These are phyloP conservation scores for Nannizzia gypsea DNA, from an alignment of 2,329 filamentous ascomycete genomes.

Conservation along the genomic window DNA sequence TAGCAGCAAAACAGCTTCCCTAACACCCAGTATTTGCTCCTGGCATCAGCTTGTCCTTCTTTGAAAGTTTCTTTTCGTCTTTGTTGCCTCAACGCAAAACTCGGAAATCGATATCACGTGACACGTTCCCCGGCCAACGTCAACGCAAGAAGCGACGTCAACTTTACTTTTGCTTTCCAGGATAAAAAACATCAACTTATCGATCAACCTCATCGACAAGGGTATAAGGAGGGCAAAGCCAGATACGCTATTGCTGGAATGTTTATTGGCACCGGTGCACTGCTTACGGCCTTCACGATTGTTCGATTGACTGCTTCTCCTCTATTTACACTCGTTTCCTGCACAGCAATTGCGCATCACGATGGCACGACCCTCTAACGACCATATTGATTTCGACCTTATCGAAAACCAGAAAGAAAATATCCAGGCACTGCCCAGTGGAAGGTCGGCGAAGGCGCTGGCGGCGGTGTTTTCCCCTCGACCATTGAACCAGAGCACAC, in stretches of 20 bases:
- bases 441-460: constrained; percentile 77
- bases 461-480: constrained; percentile 58
- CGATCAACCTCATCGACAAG: not conserved
- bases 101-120: not conserved
- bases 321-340: not conserved
- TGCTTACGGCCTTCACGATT: not conserved
- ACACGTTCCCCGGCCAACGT: not conserved
- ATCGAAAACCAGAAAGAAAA: constrained; percentile 98
- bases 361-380: constrained; percentile 30
- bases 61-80: not conserved
- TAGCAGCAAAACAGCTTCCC: not conserved
- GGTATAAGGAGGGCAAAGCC: not conserved
- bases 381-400: constrained; percentile 60
- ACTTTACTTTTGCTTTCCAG: not conserved
- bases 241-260: not conserved
- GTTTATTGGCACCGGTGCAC: not conserved
- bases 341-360: constrained; percentile 11
- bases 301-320: not conserved
- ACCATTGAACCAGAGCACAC: constrained; percentile 24
- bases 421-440: constrained; percentile 83
- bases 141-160: not conserved
- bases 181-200: not conserved
- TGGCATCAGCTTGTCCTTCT: not conserved
- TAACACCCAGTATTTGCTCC: no score
- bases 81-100: not conserved